phyloP scores from a whole-genome alignment of 2,329 filamentous ascomycete species.

The Exophiala aquamarina region DNA sequence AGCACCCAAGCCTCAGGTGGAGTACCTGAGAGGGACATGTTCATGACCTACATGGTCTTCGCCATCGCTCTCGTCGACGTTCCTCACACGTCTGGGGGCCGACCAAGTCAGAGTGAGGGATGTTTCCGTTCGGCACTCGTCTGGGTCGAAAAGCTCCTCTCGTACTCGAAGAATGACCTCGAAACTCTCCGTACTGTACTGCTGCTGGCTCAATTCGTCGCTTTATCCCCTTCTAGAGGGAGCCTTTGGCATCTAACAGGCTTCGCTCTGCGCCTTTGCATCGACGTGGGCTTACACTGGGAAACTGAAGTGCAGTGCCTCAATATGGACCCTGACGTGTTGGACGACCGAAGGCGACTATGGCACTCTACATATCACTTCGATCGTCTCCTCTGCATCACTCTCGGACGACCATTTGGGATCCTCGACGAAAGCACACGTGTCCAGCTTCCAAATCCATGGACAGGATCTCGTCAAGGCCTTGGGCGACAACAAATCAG shows the following conservation, averaged over 20 bases:
- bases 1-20: constrained; percentile 9
- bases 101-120: constrained; percentile 35
- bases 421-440: constrained; percentile 34
- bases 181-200: constrained; percentile 35
- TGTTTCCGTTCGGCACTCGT: constrained; percentile 36
- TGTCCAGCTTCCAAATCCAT: constrained; percentile 30
- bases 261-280: constrained; percentile 34
- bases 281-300: constrained; percentile 37
- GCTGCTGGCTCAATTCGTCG: constrained; percentile 35
- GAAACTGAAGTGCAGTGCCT: constrained; percentile 29
- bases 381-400: constrained; percentile 42
- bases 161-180: constrained; percentile 34
- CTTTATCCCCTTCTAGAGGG: constrained; percentile 33
- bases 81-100: constrained; percentile 26
- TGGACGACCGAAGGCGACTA: constrained; percentile 32
- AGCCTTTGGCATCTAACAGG: constrained; percentile 38
- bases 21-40: constrained; percentile 30
- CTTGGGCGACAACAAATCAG: constrained; percentile 22
- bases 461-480: constrained; percentile 7
- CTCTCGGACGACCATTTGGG: constrained; percentile 40
- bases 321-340: constrained; percentile 23
- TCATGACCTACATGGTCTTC: constrained; percentile 36
- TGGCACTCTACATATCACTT: constrained; percentile 37
- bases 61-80: constrained; percentile 34
- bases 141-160: constrained; percentile 32